Base-by-base conservation (phyloP, 177 flowering plant species). In the Tripterygium wilfordii region DNA sequence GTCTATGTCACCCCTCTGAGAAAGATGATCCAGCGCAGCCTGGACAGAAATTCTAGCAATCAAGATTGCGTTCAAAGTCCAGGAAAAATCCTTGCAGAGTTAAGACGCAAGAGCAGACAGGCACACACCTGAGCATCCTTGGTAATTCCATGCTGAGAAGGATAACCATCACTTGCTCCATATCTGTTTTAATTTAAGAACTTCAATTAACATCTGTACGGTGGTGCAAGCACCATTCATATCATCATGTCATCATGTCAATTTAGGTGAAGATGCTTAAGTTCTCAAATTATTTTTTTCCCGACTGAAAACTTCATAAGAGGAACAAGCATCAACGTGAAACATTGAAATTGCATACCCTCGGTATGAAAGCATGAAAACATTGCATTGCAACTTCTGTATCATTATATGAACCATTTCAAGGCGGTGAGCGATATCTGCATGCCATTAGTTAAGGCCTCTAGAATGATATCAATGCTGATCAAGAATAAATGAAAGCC, bases 351-450 rank as follows among this genome's bases (percentile, higher is more conserved):
- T 36, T 10, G 40, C 51, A 45, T 73, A 94, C 99, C 99, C 99
- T 61, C 97, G 76, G 54, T 94, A 94, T 35, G 99, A 94, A 59
- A 94, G 95, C 99, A 94, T 90, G 58, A 94, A 94, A 14, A 94
- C 90, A 61, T 94, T 94, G 83, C 99, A 90, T n/a, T 85, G 85
- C 75, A 90, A 64, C 66, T 54, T 76, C 68, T 87, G 94, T 56
- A 94, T 49, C 95, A 94, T 87, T 28, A 85, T 70, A 22, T 87
- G 86, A 56, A 94, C 88, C 95, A 85, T 87, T 67, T 90, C 99
- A 59, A 94, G 97, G 41, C 99, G 97, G 51, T 94, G 97, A 25
- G 99, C 99, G 61, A 94, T 94, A 76, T 94, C 97, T 94, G 61
- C 24, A 62, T 21, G 54, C 18, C 38, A 47, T 42, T 21, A 45